phyloP scores from a whole-genome alignment of 2,329 filamentous ascomycete species.

The Drechslerella dactyloides region DNA sequence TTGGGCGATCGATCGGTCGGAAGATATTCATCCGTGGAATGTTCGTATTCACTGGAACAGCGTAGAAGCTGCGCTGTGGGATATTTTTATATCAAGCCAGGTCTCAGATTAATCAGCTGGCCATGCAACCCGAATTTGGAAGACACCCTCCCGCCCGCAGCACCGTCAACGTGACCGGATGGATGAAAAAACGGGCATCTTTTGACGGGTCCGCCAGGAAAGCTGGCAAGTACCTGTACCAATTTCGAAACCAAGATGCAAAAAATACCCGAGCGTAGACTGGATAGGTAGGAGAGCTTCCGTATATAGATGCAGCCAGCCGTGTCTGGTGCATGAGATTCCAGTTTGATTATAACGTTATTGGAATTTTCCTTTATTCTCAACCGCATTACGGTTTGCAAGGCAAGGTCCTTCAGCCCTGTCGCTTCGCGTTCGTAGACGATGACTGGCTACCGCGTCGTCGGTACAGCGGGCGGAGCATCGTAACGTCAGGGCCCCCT shows the following conservation, averaged over 20 bases:
- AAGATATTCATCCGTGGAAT: too few species aligned
- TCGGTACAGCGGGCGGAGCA: slow-evolving; percentile 14
- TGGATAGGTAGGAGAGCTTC: neutral
- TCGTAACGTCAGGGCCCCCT: neutral
- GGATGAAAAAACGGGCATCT: too few species aligned
- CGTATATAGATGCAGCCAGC: slow-evolving; percentile 4
- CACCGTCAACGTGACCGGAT: too few species aligned
- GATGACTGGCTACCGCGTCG: neutral
- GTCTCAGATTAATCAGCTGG: slow-evolving; percentile 3
- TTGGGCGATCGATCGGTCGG: too few species aligned
- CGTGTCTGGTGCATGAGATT: too few species aligned
- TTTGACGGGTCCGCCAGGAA: too few species aligned
- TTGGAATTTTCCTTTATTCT: neutral
- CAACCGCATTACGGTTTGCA: neutral
- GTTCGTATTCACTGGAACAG: too few species aligned
- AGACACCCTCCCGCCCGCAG: too few species aligned
- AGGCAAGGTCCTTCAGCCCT: neutral
- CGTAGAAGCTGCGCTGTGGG: neutral
- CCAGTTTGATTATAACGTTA: too few species aligned
- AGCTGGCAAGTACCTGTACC: too few species aligned
- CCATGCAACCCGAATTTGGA: neutral
- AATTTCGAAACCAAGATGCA: neutral
- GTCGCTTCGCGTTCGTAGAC: neutral
- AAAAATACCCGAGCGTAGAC: neutral
- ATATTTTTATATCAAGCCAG: slow-evolving; percentile 2